Evolutionary conservation across 2,329 filamentous ascomycete species (phyloP).

Genomic region (Leptographium wingfieldii): DNA sequence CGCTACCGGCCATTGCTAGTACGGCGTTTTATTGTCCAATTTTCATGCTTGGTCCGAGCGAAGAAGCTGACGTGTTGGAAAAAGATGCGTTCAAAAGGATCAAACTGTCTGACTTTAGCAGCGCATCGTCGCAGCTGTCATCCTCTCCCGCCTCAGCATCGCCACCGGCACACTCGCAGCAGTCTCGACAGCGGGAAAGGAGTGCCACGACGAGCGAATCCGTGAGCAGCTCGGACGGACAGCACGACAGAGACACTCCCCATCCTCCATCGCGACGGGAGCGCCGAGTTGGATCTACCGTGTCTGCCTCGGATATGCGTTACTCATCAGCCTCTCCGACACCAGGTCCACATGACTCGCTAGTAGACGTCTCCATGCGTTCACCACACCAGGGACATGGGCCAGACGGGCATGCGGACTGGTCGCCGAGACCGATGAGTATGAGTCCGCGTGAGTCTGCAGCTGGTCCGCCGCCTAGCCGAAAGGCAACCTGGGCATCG

Average conservation of each 20-base stretch:
- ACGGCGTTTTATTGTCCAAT: neutral
- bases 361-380: constrained; percentile 26
- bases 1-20: neutral
- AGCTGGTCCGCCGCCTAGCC: constrained; percentile 2
- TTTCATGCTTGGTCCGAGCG: neutral
- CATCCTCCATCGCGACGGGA: constrained; percentile 18
- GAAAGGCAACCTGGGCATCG: neutral
- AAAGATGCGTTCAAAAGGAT: constrained; percentile 37
- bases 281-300: constrained; percentile 34
- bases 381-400: constrained; percentile 32
- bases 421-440: constrained; percentile 16
- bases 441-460: constrained; percentile 15
- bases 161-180: constrained; percentile 1
- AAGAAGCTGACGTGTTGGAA: constrained; percentile 18
- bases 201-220: constrained; percentile 29
- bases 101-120: constrained; percentile 28
- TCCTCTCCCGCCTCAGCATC: constrained; percentile 17
- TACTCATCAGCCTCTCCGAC: constrained; percentile 28
- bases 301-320: constrained; percentile 32
- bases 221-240: constrained; percentile 35
- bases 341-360: constrained; percentile 22
- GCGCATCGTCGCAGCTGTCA: neutral
- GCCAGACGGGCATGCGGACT: constrained; percentile 13
- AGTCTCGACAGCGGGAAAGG: constrained; percentile 20
- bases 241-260: constrained; percentile 29